Base-by-base conservation (phyloP, 2,329 filamentous ascomycete genomes). In the Fusarium sp. region DNA sequence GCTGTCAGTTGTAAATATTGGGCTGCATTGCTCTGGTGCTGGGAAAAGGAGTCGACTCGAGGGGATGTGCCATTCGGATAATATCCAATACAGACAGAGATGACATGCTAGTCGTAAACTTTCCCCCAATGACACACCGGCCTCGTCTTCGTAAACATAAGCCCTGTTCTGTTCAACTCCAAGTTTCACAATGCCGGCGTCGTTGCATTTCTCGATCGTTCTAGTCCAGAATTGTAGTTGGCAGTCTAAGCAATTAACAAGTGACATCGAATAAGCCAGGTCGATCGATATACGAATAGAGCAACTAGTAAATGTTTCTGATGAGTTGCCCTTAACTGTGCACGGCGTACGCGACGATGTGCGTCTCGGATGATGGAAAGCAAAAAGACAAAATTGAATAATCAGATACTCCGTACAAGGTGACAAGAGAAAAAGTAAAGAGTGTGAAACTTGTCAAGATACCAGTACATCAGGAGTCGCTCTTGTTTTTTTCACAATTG, bases 101-200 rank as follows among this genome's bases (percentile, higher is more conserved):
- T n/a, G 17, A 33, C 39, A 56, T 44, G 15, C 57, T 56, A 48
- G 50, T 41, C 37, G 45, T 43, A 46, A 56, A 48, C 43, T 62
- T 56, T 62, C 59, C 44, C 35, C 48, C 39, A 40, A 48, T 40
- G 35, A 49, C 40, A 67, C 45, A 37, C 45, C 60, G 58, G 33
- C 20, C 46, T 64, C 40, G 39, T 41, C 17, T 28, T 41, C 37
- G 26, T 20, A 28, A 41, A 37, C 51, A 44, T 28, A 51, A 48
- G 32, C 48, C 46, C 65, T 51, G 49, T 65, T 51, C 47, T 37
- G 33, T 50, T 44, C 24, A 24, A 48, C 32, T 43, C 35, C 41
- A 50, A 52, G 64, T 68, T 64, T 60, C 49, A 64, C 33, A 53
- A 57, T 66, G 35, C 39, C 39, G 35, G 37, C 51, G 46, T 59